Conservation (phyloP, 2,329 filamentous ascomycete species). For the Hymenoscyphus linearis region DNA sequence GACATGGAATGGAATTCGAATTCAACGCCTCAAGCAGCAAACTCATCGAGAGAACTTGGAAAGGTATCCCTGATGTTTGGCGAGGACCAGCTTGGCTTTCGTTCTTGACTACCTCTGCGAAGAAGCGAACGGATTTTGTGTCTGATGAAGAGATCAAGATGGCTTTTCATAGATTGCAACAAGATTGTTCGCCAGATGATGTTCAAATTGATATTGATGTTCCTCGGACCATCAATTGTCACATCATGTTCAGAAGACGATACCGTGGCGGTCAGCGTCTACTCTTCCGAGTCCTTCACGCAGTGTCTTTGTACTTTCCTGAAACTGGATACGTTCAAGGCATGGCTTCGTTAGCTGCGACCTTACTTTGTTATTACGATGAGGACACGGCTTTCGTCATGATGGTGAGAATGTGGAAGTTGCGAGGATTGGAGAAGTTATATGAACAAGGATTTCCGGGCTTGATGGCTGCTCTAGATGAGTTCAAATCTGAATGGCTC, state of each 20-base stretch:
- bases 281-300: slow-evolving; percentile 87
- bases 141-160: slow-evolving; percentile 67
- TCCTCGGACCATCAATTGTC: slow-evolving; percentile 85
- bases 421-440: slow-evolving; percentile 77
- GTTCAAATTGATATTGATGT: slow-evolving; percentile 97
- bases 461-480: slow-evolving; percentile 76
- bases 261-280: slow-evolving; percentile 90
- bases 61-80: slow-evolving; percentile 96
- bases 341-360: slow-evolving; percentile 91
- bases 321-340: slow-evolving; percentile 95
- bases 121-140: slow-evolving; percentile 53
- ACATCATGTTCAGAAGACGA: slow-evolving; percentile 93
- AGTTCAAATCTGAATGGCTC: slow-evolving; percentile 84
- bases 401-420: slow-evolving; percentile 89
- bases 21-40: slow-evolving; percentile 83
- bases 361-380: slow-evolving; percentile 92
- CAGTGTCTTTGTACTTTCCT: slow-evolving; percentile 84
- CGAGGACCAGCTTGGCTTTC: slow-evolving; percentile 90
- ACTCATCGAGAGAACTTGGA: slow-evolving; percentile 89
- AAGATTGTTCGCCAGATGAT: slow-evolving; percentile 76
- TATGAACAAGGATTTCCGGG: slow-evolving; percentile 82
- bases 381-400: slow-evolving; percentile 94
- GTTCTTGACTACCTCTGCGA: slow-evolving; percentile 76
- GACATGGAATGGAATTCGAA: slow-evolving; percentile 60
- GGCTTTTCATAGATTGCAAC: slow-evolving; percentile 68